Evolutionary conservation across 441 rosid species (phyloP).

Genomic region (Manihot esculenta): DNA sequence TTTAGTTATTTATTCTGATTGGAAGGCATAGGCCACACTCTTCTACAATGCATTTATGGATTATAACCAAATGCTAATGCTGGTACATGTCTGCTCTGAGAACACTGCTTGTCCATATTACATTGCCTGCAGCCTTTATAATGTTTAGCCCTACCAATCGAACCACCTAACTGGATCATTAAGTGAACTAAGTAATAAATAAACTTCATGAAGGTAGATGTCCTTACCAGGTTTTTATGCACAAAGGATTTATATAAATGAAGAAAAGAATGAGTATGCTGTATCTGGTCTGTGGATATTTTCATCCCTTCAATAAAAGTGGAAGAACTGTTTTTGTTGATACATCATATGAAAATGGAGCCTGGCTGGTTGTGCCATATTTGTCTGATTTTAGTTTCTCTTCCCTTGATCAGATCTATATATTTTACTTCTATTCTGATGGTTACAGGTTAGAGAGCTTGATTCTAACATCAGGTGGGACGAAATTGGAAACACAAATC

Average conservation of each 20-base stretch:
- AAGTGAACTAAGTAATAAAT: no score
- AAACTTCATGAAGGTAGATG: no score
- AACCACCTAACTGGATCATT: no score
- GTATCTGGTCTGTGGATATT: neutral
- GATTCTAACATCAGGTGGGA: conserved; percentile 82
- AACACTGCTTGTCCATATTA: neutral
- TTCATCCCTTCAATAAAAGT: neutral
- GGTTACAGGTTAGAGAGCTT: conserved; percentile 79
- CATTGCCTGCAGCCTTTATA: neutral
- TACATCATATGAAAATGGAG: neutral
- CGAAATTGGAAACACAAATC: conserved; percentile 69
- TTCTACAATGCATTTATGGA: neutral
- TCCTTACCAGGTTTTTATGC: no score
- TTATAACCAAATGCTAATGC: neutral
- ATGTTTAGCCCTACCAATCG: no score
- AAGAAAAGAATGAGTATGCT: neutral
- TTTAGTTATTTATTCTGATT: neutral
- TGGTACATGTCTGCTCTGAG: neutral
- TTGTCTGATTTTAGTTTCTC: neutral
- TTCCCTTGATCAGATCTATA: neutral
- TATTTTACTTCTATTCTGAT: conserved; percentile 1
- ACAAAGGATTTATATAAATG: neutral
- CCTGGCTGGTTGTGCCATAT: neutral
- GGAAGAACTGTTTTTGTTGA: conserved; percentile 1
- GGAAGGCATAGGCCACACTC: neutral